Conservation (phyloP, 805 yeast species). For the Sporopachydermia lactativora region DNA sequence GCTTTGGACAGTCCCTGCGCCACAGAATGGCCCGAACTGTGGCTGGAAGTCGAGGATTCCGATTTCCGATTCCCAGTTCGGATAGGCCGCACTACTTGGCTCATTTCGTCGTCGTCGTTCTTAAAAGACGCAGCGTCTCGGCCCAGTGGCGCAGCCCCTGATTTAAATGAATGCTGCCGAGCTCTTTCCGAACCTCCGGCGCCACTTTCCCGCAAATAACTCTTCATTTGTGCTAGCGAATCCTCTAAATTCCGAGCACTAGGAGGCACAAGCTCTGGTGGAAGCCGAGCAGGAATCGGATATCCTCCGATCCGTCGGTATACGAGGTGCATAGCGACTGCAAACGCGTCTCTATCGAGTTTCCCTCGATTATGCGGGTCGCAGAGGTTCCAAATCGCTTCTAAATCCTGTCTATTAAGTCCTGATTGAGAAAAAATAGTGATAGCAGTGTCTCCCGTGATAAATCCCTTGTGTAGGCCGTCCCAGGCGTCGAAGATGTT, state of each 20-base stretch:
- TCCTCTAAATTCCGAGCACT: conserved; percentile 63
- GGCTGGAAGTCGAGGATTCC: background rate
- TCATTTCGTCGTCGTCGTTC: conserved; percentile 57
- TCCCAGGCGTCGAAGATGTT: conserved; percentile 87
- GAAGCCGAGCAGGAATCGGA: conserved; percentile 69
- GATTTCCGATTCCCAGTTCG: conserved; percentile 21
- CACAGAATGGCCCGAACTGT: conserved; percentile 2
- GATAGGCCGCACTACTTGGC: conserved; percentile 48
- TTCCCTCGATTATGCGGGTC: conserved; percentile 75
- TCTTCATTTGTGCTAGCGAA: conserved; percentile 56
- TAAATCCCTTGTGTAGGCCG: conserved; percentile 43
- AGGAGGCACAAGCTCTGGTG: conserved; percentile 85
- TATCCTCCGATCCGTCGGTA: conserved; percentile 82
- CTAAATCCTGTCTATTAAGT: conserved; percentile 70
- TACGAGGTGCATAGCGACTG: conserved; percentile 94
- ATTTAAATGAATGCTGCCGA: background rate
- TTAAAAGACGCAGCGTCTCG: conserved; percentile 45
- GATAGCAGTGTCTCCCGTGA: conserved; percentile 74
- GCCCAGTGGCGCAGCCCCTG: background rate
- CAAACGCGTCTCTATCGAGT: conserved; percentile 79
- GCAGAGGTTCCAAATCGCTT: conserved; percentile 79
- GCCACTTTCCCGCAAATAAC: conserved; percentile 30
- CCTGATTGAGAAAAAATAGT: conserved; percentile 86
- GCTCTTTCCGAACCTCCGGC: conserved; percentile 6
- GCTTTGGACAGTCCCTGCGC: conserved; percentile 24